Base-by-base conservation (phyloP, 1,139 yeast genomes). In the Geotrichum candidum region DNA sequence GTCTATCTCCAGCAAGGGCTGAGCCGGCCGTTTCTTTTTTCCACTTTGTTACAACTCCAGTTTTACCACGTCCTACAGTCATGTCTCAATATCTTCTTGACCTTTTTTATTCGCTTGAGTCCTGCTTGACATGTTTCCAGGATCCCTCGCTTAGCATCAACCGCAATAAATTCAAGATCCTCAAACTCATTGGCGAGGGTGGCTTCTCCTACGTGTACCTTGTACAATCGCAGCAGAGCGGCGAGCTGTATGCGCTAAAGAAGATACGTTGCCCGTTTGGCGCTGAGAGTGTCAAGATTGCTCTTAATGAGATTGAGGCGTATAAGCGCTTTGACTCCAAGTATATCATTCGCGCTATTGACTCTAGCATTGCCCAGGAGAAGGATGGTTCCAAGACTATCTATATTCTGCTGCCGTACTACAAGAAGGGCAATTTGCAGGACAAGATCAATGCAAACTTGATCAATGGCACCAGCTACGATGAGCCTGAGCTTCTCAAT, bases 261-360 rank as follows among this genome's bases (percentile, higher is more conserved):
- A 88, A 89, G 77, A 89, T 90, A 61, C 78, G 92, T 64, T 91
- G 97, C 72, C 92, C 96, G 1, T 90, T 86, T 73, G 97, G 97
- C 0, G 81, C 86, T 53, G 90, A 86, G 67, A 88, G 88, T 68
- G 85, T 86, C 41, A 80, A 83, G 63, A 77, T 80, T 60, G 96
- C 96, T 1, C 78, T 90, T 81, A 79, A 82, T 54, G 97, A 92
- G 72, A 84, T 91, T 61, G 85, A 85, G 54, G 87, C 84, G 66
- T 89, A 90, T 71, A 87, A 83, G 68, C 82, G 87, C 57, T 91
- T 92, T 69, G 78, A 78, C 56, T 78, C 85, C 56, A 89, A 90
- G 0, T 85, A 84, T 68, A 84, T 92, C 35, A 84, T 90, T 54
- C 81, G 82, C 62, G 80, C 87, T 11, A 80, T 90, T 54, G 96